A percentile compares a stretch with the other conserved stretches of the same genome.
Conservation (phyloP, 495 filamentous ascomycete species). For the Alectoria sarmentosa region DNA sequence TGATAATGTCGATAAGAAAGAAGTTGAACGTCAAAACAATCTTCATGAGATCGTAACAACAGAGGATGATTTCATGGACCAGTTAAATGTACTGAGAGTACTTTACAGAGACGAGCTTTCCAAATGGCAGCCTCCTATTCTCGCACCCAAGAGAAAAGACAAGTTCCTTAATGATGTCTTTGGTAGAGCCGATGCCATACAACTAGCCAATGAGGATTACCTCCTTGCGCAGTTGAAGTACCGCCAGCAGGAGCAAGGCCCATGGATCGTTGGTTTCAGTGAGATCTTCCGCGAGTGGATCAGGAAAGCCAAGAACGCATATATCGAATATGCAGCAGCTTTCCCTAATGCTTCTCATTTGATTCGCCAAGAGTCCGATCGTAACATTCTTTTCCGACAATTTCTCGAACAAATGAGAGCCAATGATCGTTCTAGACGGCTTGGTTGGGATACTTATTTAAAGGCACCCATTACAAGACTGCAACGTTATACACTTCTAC, state of each 20-base stretch:
- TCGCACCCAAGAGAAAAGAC: constrained; percentile 61
- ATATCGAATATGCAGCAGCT: constrained; percentile 85
- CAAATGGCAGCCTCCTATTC: constrained; percentile 69
- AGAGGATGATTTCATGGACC: constrained; percentile 84
- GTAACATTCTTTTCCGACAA: constrained; percentile 77
- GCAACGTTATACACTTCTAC: constrained; percentile 80
- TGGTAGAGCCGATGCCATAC: constrained; percentile 81
- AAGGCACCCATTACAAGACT: constrained; percentile 90
- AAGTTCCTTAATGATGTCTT: constrained; percentile 83
- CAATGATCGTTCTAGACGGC: constrained; percentile 72
- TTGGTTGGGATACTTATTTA: constrained; percentile 91
- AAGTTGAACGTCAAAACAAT: constrained; percentile 88
- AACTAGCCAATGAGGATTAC: constrained; percentile 87
- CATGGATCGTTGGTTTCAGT: constrained; percentile 88
- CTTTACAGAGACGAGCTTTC: constrained; percentile 82
- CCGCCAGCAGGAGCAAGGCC: constrained; percentile 92
- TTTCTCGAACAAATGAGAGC: constrained; percentile 75
- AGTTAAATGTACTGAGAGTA: constrained; percentile 72
- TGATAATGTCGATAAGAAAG: constrained; percentile 67
- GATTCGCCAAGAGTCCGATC: constrained; percentile 74
- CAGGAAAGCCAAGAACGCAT: constrained; percentile 79
- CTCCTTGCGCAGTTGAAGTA: constrained; percentile 96
- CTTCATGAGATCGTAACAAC: constrained; percentile 93
- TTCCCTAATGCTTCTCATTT: constrained; percentile 80
- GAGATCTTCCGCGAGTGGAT: constrained; percentile 99